phyloP scores from a whole-genome alignment of 2,329 filamentous ascomycete genomes.

The Hymenoscyphus scutula region DNA sequence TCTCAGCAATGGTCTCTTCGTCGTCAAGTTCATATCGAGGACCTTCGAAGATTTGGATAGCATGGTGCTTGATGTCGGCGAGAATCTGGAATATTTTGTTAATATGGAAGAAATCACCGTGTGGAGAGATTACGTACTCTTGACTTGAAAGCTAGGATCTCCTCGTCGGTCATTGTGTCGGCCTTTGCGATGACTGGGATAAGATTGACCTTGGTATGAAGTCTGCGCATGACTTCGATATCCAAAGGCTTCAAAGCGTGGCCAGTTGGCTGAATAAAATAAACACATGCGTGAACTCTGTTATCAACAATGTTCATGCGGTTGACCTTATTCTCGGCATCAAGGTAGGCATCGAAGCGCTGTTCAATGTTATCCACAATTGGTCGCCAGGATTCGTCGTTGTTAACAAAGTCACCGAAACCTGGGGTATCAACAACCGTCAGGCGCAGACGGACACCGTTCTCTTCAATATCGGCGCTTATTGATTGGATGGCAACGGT shows the following conservation, averaged over 20 bases:
- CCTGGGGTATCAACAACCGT: constrained; percentile 98
- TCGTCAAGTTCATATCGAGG: constrained; percentile 98
- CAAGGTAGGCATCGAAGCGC: constrained; percentile 95
- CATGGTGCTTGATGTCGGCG: constrained; percentile 93
- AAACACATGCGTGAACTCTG: constrained; percentile 97
- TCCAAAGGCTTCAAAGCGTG: constrained; percentile 98
- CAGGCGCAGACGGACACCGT: constrained; percentile 90
- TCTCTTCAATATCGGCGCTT: constrained; percentile 96
- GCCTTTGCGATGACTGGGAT: constrained; percentile 99
- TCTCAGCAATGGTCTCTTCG: constrained; percentile 99
- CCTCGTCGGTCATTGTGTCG: constrained; percentile 95
- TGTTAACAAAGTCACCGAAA: constrained; percentile 99
- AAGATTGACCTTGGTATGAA: constrained; percentile 99
- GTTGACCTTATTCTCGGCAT: constrained; percentile 99
- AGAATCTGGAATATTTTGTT: constrained; percentile 73
- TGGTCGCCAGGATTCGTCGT: constrained; percentile 98
- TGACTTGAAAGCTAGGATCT: constrained; percentile 91
- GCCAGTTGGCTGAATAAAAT: constrained; percentile 98
- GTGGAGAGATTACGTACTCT: constrained; percentile 61
- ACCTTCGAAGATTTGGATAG: constrained; percentile 98
- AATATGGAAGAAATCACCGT: neutral
- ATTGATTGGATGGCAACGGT: constrained; percentile 93
- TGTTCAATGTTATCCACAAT: constrained; percentile 99
- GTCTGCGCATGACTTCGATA: constrained; percentile 98
- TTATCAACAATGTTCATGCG: constrained; percentile 99